phyloP scores from a whole-genome alignment of 2,329 filamentous ascomycete genomes.

The Metarhizium robertsii region DNA sequence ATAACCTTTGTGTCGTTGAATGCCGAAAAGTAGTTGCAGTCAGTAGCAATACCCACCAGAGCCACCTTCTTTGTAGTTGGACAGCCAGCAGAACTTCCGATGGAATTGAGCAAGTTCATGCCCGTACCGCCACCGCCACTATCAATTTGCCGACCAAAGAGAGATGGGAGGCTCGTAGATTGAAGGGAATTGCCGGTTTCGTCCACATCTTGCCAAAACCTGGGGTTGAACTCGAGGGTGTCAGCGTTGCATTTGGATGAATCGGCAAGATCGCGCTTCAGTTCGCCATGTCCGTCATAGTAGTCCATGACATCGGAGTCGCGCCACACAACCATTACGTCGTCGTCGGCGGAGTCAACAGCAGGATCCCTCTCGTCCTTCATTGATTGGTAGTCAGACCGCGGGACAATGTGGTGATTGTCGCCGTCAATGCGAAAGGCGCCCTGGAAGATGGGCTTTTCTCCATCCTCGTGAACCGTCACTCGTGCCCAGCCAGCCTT shows the following conservation, averaged over 20 bases:
- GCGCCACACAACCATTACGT: constrained; percentile 84
- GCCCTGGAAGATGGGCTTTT: constrained; percentile 76
- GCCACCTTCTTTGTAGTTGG: constrained; percentile 86
- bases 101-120: constrained; percentile 67
- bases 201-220: constrained; percentile 55
- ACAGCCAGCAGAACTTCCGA: constrained; percentile 78
- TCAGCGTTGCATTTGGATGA: constrained; percentile 62
- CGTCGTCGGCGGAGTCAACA: constrained; percentile 45
- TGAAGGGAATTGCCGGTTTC: constrained; percentile 42
- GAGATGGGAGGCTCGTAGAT: constrained; percentile 49
- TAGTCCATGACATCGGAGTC: constrained; percentile 69
- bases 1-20: constrained; percentile 58
- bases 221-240: constrained; percentile 68
- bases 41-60: constrained; percentile 81
- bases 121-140: constrained; percentile 56
- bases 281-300: constrained; percentile 33
- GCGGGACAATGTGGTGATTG: constrained; percentile 78
- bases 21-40: constrained; percentile 73
- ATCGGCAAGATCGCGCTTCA: constrained; percentile 48
- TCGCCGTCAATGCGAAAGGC: constrained; percentile 74
- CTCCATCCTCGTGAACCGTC: constrained; percentile 66
- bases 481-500: constrained; percentile 83
- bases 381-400: constrained; percentile 63
- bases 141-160: constrained; percentile 71
- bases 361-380: constrained; percentile 63